Conservation (phyloP, 306 rosid species). For the Potentilla sterilis region DNA sequence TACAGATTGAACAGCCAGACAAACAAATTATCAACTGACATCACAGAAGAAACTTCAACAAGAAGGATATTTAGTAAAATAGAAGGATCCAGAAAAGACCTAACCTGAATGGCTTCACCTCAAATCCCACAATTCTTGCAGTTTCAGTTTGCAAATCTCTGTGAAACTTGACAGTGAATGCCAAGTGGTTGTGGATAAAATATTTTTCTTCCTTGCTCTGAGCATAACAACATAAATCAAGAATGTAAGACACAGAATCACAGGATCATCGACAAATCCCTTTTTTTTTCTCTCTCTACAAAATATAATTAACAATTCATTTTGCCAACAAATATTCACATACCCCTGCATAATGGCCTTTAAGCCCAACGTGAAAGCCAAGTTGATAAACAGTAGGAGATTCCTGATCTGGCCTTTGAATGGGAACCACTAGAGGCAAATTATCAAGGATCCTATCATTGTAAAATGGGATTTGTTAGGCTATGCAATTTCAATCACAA, state of each 20-base stretch:
- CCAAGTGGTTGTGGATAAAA: slow-evolving; percentile 89
- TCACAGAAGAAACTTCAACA: slow-evolving; percentile 17
- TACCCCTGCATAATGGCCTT: slow-evolving; percentile 81
- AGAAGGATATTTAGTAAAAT: slow-evolving; percentile 2
- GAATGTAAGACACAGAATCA: slow-evolving; percentile 15
- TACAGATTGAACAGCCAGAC: slow-evolving; percentile 26
- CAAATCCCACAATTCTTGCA: slow-evolving; percentile 95
- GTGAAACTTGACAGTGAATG: slow-evolving; percentile 86
- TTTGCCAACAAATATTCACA: slow-evolving; percentile 21
- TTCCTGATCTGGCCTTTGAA: slow-evolving; percentile 69
- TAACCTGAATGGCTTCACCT: slow-evolving; percentile 89
- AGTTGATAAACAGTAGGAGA: slow-evolving; percentile 78
- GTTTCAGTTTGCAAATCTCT: slow-evolving; percentile 67
- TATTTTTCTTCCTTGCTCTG: slow-evolving; percentile 85
- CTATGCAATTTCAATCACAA: slow-evolving; percentile 14
- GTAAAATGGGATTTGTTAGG: slow-evolving; percentile 18
- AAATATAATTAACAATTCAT: background rate
- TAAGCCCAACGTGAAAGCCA: slow-evolving; percentile 85
- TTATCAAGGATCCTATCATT: slow-evolving; percentile 88
- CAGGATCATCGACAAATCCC: slow-evolving; percentile 11
- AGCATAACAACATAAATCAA: slow-evolving; percentile 26
- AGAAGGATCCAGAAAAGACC: slow-evolving; percentile 11
- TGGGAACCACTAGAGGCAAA: slow-evolving; percentile 85
- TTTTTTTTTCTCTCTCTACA: background rate
- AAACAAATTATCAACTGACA: slow-evolving; percentile 23